Base-by-base conservation (phyloP, 805 yeast genomes). In the Cyberlindnera misumaiensis region DNA sequence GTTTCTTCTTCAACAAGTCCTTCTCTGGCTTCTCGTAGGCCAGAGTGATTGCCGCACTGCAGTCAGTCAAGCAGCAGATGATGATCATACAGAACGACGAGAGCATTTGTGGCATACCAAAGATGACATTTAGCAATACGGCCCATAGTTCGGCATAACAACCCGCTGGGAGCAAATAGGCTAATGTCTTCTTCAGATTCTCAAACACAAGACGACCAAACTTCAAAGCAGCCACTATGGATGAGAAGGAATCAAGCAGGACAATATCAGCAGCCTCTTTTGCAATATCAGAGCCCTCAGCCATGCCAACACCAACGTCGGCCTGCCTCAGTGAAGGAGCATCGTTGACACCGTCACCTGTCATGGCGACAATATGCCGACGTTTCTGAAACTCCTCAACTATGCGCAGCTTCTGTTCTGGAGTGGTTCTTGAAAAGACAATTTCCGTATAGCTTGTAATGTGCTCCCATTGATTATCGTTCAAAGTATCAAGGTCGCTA, bases 311-410 rank as follows among this genome's bases (percentile, higher is more conserved):
- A 44, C 94, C 94, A 48, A 83, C 80, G 58, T 83, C 90, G 5
- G 94, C 93, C 52, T 83, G 70, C 56, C 81, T 83, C 48, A 83
- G 67, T 5, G 94, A 89, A 5, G 94, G 94, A 0, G 94, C 93
- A 63, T 83, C 94, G 58, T 83, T 83, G 16, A 84, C 90, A 55
- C 94, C 94, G 59, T 83, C 94, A 41, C 95, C 95, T n/a, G 94
- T 83, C 90, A 84, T 83, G 28, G 90, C 95, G 32, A 84, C 93
- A 43, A 83, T 73, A 53, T 83, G 86, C 24, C 86, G 86, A 53
- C 86, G 70, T 61, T 63, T 53, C 70, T 52, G 75, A 38, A 72
- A 66, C 41, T 70, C 67, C 40, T 65, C 59, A 13, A 73, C 73
- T 42, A 73, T 73, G 37, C 56, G 51, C 32, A 73, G 59, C 51